Conservation (phyloP, 768 basidiomycete genomes). For the Panus rudis region DNA sequence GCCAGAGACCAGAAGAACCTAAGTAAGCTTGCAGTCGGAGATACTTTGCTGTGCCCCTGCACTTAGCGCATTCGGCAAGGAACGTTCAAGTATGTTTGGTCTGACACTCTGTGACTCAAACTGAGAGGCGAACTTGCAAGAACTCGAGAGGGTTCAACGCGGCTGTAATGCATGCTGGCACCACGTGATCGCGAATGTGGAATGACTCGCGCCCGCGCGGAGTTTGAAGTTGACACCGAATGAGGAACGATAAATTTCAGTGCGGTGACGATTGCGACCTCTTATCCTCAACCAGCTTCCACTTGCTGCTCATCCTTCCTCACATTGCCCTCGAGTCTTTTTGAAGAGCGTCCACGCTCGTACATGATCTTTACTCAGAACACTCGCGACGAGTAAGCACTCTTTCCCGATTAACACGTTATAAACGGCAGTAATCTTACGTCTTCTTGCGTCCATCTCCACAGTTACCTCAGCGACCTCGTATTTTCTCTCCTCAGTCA, state of each 20-base stretch:
- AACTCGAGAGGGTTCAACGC: too few relatives aligned
- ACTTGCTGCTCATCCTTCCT: background rate
- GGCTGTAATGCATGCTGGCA: too few relatives aligned
- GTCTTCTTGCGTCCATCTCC: conserved; percentile 17
- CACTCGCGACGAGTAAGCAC: conserved; percentile 81
- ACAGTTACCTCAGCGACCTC: conserved; percentile 85
- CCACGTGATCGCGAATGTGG: too few relatives aligned
- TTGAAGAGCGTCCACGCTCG: conserved; percentile 26
- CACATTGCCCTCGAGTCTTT: background rate
- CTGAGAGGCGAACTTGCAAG: too few relatives aligned
- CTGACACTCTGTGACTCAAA: too few relatives aligned
- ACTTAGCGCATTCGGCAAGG: too few relatives aligned
- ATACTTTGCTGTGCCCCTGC: too few relatives aligned
- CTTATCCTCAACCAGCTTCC: background rate
- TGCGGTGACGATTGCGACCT: background rate
- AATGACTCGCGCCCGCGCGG: too few relatives aligned
- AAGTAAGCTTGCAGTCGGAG: too few relatives aligned
- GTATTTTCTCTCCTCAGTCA: conserved; percentile 66
- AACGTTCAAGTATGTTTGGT: too few relatives aligned
- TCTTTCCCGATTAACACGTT: background rate
- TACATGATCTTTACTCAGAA: conserved; percentile 80
- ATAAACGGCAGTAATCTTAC: background rate
- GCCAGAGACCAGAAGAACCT: too few relatives aligned
- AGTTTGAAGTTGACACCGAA: background rate
- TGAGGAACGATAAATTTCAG: background rate